These are phyloP conservation scores for Whalleya microplaca DNA, from an alignment of 2,329 filamentous ascomycete species.

Conservation along the genomic window DNA sequence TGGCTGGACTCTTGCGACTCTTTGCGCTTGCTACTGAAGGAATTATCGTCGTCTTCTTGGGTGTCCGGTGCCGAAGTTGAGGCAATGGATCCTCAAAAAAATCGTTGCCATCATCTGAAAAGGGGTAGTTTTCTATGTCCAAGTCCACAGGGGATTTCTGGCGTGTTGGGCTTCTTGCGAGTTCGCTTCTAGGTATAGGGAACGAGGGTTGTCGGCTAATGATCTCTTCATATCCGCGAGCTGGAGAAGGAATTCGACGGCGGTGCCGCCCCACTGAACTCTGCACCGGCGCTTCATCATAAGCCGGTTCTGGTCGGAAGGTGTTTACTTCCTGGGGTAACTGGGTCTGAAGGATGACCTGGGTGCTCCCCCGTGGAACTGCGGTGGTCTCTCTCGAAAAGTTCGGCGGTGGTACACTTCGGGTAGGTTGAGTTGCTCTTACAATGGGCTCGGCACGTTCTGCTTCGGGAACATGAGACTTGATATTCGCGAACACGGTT, in stretches of 20 bases:
- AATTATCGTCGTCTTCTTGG: slow-evolving; percentile 11
- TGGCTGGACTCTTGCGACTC: slow-evolving; percentile 28
- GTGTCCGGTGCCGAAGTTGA: slow-evolving; percentile 9
- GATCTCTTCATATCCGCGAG: slow-evolving; percentile 9
- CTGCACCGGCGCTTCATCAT: slow-evolving; percentile 21
- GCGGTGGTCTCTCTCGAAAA: slow-evolving; percentile 40
- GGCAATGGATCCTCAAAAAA: slow-evolving; percentile 32
- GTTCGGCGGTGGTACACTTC: slow-evolving; percentile 32
- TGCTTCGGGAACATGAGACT: slow-evolving; percentile 12
- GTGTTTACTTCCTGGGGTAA: slow-evolving; percentile 35
- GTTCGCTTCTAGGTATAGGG: slow-evolving; percentile 20
- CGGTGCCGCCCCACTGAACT: slow-evolving; percentile 16
- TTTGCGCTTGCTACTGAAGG: slow-evolving; percentile 16
- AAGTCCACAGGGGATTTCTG: slow-evolving; percentile 18
- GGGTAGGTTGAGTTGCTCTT: slow-evolving; percentile 48
- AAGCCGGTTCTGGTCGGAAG: slow-evolving; percentile 7
- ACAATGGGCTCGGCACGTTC: slow-evolving; percentile 42
- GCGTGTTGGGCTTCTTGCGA: slow-evolving; percentile 13
- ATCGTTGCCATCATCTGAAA: slow-evolving; percentile 41
- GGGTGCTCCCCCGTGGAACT: slow-evolving; percentile 37
- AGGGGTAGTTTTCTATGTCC: slow-evolving; percentile 29
- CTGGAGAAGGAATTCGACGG: slow-evolving; percentile 12
- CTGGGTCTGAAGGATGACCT: slow-evolving; percentile 59
- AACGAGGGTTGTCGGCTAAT: slow-evolving; percentile 17
- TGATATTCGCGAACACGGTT: slow-evolving; percentile 41